A percentile compares a stretch with the other conserved stretches of the same genome.
Conservation (phyloP, 1,284 basidiomycete species). For the Ustilago lituana region DNA sequence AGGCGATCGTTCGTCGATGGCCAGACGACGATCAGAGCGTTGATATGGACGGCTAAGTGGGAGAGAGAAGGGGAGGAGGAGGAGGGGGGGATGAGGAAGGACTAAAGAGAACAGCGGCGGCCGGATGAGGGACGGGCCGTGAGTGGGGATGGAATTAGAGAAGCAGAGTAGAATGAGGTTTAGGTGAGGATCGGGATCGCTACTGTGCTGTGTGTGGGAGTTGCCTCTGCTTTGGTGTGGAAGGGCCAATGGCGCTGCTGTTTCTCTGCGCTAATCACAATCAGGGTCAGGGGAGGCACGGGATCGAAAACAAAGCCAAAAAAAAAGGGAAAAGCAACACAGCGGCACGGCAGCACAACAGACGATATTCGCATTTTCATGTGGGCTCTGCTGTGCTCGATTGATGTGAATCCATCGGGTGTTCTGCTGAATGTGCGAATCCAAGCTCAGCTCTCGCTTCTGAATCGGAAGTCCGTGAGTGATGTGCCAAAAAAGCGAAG, state of each 20-base stretch:
- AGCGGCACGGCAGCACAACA: too few species aligned
- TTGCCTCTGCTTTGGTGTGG: too few species aligned
- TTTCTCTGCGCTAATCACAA: too few species aligned
- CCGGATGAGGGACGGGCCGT: slow-evolving; percentile 7
- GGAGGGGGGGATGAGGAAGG: not conserved
- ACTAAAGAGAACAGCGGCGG: slow-evolving; percentile 3
- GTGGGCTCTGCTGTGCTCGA: not conserved
- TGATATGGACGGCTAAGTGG: not conserved
- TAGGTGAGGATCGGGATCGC: too few species aligned
- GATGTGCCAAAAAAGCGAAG: too few species aligned
- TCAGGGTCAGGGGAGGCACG: not conserved
- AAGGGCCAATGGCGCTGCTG: too few species aligned
- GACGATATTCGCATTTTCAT: too few species aligned
- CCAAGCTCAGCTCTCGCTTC: not conserved
- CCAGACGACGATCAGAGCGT: slow-evolving; percentile 11
- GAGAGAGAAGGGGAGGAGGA: slow-evolving; percentile 1
- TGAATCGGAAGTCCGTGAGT: too few species aligned
- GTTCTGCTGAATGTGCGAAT: slow-evolving; percentile 7
- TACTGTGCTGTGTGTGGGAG: slow-evolving; percentile 1
- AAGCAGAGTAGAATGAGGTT: not conserved
- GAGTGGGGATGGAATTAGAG: slow-evolving; percentile 5
- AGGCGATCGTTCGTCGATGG: slow-evolving; percentile 14
- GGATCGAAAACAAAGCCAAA: slow-evolving; percentile 3
- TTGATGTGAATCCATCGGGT: not conserved
- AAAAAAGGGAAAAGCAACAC: too few species aligned